Base-by-base conservation (phyloP, 1,284 basidiomycete species). In the Microbotryum lychnidis-dioicae region DNA sequence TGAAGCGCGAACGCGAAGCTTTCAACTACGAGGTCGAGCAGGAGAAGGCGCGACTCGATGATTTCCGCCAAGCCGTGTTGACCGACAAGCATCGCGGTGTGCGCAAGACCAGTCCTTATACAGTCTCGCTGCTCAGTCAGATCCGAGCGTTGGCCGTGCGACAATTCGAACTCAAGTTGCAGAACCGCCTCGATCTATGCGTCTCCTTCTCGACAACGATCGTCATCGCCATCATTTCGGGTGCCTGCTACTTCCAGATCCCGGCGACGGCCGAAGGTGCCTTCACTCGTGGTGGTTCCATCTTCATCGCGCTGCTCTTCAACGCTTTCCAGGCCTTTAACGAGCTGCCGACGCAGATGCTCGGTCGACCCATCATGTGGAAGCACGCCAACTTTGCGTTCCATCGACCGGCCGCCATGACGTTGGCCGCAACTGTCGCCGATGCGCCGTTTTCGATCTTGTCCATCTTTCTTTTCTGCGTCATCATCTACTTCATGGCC, bases 51-150 rank as follows among this genome's bases (percentile, higher is more conserved):
- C 83, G 84, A 68, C 75, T 77, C 0, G 65, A 70, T 20, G 84
- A 86, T 64, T 84, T 88, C 73, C 83, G 86, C 59, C 80, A 83
- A 23, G 65, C 60, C 8, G 61, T 57, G 51, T 55, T 51, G 3
- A 87, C 91, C 25, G 85, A 90, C 74, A 93, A 93, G 80, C 86
- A 89, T 76, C 82, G 81, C 57, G 86, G 89, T 25, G 89, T 90
- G 4, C 83, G 86, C 27, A 85, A 84, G 76, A 87, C 87, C 77
- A 89, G 86, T 65, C 87, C 89, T 4, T 94, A 92, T 77, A 92
- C 89, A 4, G 83, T 92, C 31, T 84, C 87, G 2, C 90, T 89
- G 76, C 74, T 77, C 48, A 82, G 83, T 3, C 90, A 93, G 73
- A 83, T 90, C 23, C 79, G 71, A 44, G 85, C 87, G 1, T 79